Evolutionary conservation across 169 alveolate species (phyloP).

Genomic region (Babesia sp.): DNA sequence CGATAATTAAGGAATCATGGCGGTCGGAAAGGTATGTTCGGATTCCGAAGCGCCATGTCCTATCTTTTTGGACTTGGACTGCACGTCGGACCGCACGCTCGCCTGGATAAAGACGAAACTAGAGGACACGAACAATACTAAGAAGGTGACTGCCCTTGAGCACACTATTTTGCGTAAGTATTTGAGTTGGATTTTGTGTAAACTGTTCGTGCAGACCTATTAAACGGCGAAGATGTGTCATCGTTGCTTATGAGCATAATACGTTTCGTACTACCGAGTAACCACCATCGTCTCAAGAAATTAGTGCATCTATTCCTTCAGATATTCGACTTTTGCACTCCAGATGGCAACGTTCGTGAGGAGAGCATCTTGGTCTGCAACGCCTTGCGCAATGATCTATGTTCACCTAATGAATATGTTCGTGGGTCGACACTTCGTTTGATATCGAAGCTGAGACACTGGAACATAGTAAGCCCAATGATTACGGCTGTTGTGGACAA

Average conservation of each 20-base stretch:
- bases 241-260: slow-evolving; percentile 79
- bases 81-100: slow-evolving; percentile 25
- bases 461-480: slow-evolving; percentile 89
- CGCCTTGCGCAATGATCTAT: slow-evolving; percentile 92
- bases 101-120: slow-evolving; percentile 63
- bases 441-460: slow-evolving; percentile 87
- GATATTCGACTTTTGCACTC: slow-evolving; percentile 89
- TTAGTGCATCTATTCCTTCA: slow-evolving; percentile 93
- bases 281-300: slow-evolving; percentile 86
- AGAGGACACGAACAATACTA: slow-evolving; percentile 64
- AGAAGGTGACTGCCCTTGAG: slow-evolving; percentile 75
- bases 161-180: slow-evolving; percentile 62
- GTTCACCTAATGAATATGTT: slow-evolving; percentile 94
- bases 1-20: not conserved
- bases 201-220: slow-evolving; percentile 30
- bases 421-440: slow-evolving; percentile 94
- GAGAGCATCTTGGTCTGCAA: slow-evolving; percentile 96
- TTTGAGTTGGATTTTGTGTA: not conserved
- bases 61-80: slow-evolving; percentile 50
- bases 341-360: slow-evolving; percentile 93
- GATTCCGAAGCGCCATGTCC: slow-evolving; percentile 60
- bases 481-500: slow-evolving; percentile 89
- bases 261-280: slow-evolving; percentile 80
- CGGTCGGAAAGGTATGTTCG: slow-evolving; percentile 22
- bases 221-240: slow-evolving; percentile 74